phyloP scores from a whole-genome alignment of 345 rosid species.

The Brassica incana region DNA sequence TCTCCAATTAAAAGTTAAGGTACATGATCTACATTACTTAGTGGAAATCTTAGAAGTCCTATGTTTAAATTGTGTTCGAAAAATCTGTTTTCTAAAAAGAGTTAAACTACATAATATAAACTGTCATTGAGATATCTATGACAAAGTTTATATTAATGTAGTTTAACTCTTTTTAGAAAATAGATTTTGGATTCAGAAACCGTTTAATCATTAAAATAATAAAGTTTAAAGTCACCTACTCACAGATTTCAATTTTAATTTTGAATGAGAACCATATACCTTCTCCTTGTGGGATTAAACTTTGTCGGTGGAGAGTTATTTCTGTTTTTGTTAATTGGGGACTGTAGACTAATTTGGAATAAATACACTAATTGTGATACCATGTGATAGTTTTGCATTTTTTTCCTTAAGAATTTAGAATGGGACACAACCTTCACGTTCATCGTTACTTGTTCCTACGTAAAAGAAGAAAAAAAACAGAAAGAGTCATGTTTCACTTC shows the following conservation, averaged over 20 bases:
- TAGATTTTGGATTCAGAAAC: not conserved
- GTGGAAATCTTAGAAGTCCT: not conserved
- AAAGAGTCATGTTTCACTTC: constrained; percentile 19
- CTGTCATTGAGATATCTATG: too few species aligned
- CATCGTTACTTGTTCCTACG: constrained; percentile 21
- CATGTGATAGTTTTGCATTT: constrained; percentile 15
- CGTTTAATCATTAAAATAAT: not conserved
- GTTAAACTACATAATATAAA: not conserved
- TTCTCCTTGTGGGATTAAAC: not conserved
- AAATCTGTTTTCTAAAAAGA: not conserved
- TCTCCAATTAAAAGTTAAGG: not conserved
- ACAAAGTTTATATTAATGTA: too few species aligned
- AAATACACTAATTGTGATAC: not conserved
- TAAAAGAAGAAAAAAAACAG: constrained; percentile 7
- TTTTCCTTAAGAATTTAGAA: not conserved
- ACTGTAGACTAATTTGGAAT: not conserved
- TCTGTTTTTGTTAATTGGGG: constrained; percentile 14
- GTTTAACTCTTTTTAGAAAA: too few species aligned
- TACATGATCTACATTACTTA: not conserved
- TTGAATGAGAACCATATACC: constrained; percentile 3
- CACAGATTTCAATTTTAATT: not conserved
- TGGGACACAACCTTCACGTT: constrained; percentile 31
- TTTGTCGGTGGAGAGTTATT: constrained; percentile 30
- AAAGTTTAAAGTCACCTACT: not conserved
- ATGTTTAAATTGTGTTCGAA: not conserved